Evolutionary conservation across 2,329 filamentous ascomycete species (phyloP).

Genomic region (Diaporthe sp.): DNA sequence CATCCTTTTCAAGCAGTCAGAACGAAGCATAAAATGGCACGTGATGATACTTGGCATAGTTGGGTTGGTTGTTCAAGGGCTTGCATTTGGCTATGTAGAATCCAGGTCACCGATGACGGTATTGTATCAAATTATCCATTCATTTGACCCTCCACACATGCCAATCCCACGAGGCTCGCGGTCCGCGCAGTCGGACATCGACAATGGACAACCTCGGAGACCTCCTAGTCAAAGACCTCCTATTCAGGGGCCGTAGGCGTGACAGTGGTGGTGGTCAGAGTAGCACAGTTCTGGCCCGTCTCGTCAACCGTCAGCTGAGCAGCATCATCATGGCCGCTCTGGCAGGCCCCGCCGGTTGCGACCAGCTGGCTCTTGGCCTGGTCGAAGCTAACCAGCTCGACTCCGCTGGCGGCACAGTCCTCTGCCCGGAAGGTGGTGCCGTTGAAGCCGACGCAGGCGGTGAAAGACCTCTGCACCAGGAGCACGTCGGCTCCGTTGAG

Average conservation of each 20-base stretch:
- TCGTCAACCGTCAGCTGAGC: constrained; percentile 51
- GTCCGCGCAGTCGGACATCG: too few relatives aligned
- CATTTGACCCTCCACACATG: neutral
- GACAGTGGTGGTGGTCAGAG: constrained; percentile 49
- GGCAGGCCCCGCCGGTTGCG: constrained; percentile 50
- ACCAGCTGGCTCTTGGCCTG: constrained; percentile 45
- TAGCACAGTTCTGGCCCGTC: constrained; percentile 48
- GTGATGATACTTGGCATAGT: neutral
- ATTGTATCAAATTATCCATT: neutral
- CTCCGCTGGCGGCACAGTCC: constrained; percentile 49
- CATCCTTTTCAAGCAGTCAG: too few relatives aligned
- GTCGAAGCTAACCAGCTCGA: constrained; percentile 48
- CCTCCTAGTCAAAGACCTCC: neutral
- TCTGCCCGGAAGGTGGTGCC: constrained; percentile 54
- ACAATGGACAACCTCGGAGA: too few relatives aligned
- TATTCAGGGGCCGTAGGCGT: constrained; percentile 41
- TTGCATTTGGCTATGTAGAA: neutral
- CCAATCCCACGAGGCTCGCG: too few relatives aligned
- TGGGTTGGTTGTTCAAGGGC: neutral
- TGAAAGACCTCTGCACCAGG: constrained; percentile 54
- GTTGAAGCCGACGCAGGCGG: constrained; percentile 56
- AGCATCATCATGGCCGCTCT: constrained; percentile 51
- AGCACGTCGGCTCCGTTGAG: constrained; percentile 50
- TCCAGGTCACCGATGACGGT: neutral
- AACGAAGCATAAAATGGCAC: neutral